Conservation (phyloP, 2,329 filamentous ascomycete species). For the Fusarium nisikadoi region DNA sequence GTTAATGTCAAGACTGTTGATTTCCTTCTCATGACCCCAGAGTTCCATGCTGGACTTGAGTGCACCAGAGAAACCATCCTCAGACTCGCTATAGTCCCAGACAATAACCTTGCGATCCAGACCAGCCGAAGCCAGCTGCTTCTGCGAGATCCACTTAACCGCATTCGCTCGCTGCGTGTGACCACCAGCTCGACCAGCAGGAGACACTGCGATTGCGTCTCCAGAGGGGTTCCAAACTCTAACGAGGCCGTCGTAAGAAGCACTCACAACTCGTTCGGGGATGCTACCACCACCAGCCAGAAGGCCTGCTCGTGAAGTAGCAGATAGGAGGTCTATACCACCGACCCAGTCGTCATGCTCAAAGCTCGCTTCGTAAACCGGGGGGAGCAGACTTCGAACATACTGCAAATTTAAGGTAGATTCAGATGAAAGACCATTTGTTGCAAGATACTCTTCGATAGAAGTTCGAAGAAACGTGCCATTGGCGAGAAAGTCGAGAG, state of each 20-base stretch:
- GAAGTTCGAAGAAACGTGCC: slow-evolving; percentile 90
- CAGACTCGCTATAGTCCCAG: slow-evolving; percentile 85
- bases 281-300: slow-evolving; percentile 49
- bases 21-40: slow-evolving; percentile 80
- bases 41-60: slow-evolving; percentile 82
- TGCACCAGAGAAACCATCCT: slow-evolving; percentile 67
- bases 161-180: slow-evolving; percentile 82
- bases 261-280: slow-evolving; percentile 79
- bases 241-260: slow-evolving; percentile 89
- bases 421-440: slow-evolving; percentile 89
- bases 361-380: slow-evolving; percentile 88
- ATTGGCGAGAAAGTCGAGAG: slow-evolving; percentile 95
- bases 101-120: slow-evolving; percentile 87
- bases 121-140: slow-evolving; percentile 83
- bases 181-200: slow-evolving; percentile 72
- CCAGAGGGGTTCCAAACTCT: slow-evolving; percentile 91
- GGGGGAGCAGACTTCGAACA: slow-evolving; percentile 89
- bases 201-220: slow-evolving; percentile 82
- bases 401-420: slow-evolving; percentile 90
- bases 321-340: slow-evolving; percentile 82
- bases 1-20: slow-evolving; percentile 81
- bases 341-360: slow-evolving; percentile 99
- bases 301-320: slow-evolving; percentile 68
- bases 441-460: slow-evolving; percentile 88
- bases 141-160: slow-evolving; percentile 83